Percentiles rank a stretch among this genome's conserved stretches.
Evolutionary conservation across 768 basidiomycete species (phyloP).

Genomic region (Kwoniella newhampshirensis): DNA sequence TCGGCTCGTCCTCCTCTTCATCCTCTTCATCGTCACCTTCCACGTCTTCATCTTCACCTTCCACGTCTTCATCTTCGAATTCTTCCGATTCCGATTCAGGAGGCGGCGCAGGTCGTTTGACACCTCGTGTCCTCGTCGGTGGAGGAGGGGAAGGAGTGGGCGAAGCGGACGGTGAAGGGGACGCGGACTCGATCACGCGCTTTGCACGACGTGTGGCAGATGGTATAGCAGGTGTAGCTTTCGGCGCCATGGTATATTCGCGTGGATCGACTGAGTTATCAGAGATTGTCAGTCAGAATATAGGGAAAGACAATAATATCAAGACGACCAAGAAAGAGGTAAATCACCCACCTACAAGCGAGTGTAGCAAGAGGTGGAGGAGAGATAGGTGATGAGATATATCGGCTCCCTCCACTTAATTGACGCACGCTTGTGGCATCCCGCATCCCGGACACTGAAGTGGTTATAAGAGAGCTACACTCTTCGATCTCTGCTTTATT

Average conservation of each 20-base stretch:
- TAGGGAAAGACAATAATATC: no score
- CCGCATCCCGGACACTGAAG: no score
- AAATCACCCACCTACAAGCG: no score
- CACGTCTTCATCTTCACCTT: slow-evolving; percentile 13
- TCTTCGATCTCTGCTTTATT: no score
- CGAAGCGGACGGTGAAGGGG: slow-evolving; percentile 12
- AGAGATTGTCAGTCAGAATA: no score
- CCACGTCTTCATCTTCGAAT: slow-evolving; percentile 16
- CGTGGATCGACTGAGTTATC: no score
- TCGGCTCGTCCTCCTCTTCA: slow-evolving; percentile 8
- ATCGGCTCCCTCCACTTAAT: no score
- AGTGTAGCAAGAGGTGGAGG: no score
- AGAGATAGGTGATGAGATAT: no score
- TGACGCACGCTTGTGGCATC: no score
- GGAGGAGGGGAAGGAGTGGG: slow-evolving; percentile 6
- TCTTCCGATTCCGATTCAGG: slow-evolving; percentile 10
- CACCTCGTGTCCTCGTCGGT: not conserved
- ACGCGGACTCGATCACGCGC: slow-evolving; percentile 31
- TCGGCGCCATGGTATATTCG: slow-evolving; percentile 2
- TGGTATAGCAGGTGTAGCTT: slow-evolving; percentile 3
- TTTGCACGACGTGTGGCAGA: slow-evolving; percentile 23
- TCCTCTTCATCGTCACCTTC: slow-evolving; percentile 3
- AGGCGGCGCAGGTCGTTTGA: slow-evolving; percentile 3
- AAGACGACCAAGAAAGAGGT: no score
- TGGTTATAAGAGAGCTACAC: no score